Evolutionary conservation across 257 asterid genomes (phyloP).

Genomic region (Fraxinus pennsylvanica): DNA sequence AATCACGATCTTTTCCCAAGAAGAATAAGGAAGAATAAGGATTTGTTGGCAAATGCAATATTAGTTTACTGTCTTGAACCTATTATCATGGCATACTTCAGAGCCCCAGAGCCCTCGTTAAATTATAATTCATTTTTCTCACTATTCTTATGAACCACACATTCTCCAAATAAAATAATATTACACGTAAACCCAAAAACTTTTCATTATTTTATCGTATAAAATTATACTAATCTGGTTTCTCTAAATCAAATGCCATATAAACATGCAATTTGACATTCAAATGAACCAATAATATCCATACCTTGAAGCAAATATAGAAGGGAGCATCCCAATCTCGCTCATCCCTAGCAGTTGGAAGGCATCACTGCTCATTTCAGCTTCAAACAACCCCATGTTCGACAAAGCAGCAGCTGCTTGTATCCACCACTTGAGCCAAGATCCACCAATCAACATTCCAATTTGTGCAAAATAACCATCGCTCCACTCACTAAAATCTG

Average conservation of each 20-base stretch:
- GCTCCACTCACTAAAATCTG: slow-evolving; percentile 67
- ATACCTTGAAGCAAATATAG: slow-evolving; percentile 68
- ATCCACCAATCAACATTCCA: slow-evolving; percentile 81
- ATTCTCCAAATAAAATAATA: too few species aligned
- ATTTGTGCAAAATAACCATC: slow-evolving; percentile 87
- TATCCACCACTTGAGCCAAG: slow-evolving; percentile 95
- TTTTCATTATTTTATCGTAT: background rate
- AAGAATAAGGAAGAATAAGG: too few species aligned
- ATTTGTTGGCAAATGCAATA: too few species aligned
- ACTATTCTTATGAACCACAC: too few species aligned
- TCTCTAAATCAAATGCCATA: background rate
- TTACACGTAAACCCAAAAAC: too few species aligned
- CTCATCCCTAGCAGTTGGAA: slow-evolving; percentile 94
- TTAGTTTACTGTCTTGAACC: background rate
- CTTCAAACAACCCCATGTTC: slow-evolving; percentile 85
- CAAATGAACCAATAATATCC: background rate
- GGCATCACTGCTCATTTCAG: slow-evolving; percentile 91
- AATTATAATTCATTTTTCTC: too few species aligned
- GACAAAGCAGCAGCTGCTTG: slow-evolving; percentile 91
- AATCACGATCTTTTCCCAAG: too few species aligned
- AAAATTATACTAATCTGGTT: background rate
- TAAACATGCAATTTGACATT: background rate
- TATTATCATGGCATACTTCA: background rate
- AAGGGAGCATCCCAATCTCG: slow-evolving; percentile 89
- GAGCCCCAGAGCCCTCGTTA: too few species aligned